phyloP scores from a whole-genome alignment of 345 rosid species.

The Boechera retrofracta region DNA sequence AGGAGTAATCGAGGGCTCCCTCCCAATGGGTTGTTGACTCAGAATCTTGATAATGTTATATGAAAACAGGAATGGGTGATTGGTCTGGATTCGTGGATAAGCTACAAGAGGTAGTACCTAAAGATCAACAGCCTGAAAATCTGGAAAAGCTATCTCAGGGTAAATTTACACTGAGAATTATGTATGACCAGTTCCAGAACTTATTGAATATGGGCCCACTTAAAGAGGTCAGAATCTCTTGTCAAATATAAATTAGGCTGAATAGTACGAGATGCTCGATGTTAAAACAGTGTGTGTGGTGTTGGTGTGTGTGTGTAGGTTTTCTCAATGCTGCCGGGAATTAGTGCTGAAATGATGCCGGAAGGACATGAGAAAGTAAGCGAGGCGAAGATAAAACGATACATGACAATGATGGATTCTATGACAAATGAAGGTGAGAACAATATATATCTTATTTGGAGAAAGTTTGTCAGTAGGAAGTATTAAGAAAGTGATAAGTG shows the following conservation, averaged over 20 bases:
- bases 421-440: constrained; percentile 75
- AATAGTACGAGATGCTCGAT: constrained; percentile 1
- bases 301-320: constrained; percentile 54
- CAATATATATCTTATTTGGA: neutral
- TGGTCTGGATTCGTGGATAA: constrained; percentile 97
- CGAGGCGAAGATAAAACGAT: constrained; percentile 90
- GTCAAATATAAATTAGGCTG: neutral
- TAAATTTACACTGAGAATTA: constrained; percentile 81
- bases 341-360: constrained; percentile 86
- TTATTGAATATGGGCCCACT: constrained; percentile 89
- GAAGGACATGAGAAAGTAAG: constrained; percentile 93
- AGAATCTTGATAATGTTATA: neutral
- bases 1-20: neutral
- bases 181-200: constrained; percentile 91
- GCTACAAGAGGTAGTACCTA: constrained; percentile 92
- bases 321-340: constrained; percentile 88
- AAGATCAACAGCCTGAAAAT: constrained; percentile 96
- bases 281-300: constrained; percentile 7
- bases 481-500: neutral
- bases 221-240: constrained; percentile 67
- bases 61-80: constrained; percentile 80
- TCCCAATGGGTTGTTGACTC: neutral
- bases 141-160: constrained; percentile 95
- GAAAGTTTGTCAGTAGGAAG: neutral
- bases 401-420: constrained; percentile 98